Evolutionary conservation across 306 rosid species (phyloP).

Genomic region (Pyrus betulifolia): DNA sequence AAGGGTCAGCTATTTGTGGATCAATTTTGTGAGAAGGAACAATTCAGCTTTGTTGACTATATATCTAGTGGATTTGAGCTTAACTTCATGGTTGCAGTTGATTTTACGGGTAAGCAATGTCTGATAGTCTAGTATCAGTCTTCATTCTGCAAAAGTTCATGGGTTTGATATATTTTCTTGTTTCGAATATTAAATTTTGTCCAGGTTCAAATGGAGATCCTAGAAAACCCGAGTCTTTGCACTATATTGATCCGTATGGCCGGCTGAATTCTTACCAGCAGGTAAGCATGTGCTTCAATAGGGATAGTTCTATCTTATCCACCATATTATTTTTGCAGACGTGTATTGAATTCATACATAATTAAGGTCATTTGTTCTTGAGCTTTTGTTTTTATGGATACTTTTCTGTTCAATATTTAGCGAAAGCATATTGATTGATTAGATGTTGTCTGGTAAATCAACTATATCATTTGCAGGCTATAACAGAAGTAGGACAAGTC

Average conservation of each 20-base stretch:
- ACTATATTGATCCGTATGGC: conserved; percentile 49
- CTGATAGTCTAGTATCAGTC: no score
- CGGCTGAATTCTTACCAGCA: conserved; percentile 68
- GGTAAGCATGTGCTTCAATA: conserved; percentile 29
- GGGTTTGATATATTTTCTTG: no score
- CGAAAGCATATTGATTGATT: background rate
- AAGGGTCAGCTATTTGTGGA: no score
- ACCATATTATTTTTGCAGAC: background rate
- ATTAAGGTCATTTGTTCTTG: background rate
- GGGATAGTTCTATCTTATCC: background rate
- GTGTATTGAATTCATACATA: background rate
- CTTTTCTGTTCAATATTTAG: background rate
- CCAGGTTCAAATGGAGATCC: no score
- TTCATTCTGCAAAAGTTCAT: no score
- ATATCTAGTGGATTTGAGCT: no score
- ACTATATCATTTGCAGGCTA: conserved; percentile 44
- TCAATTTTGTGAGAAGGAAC: no score
- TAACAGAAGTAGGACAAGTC: conserved; percentile 75
- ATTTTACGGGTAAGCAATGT: no score
- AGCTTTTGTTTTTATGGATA: background rate
- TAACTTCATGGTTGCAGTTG: no score
- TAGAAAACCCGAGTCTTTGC: no score
- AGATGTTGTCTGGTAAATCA: background rate
- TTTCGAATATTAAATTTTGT: no score
- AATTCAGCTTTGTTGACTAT: no score